phyloP scores from a whole-genome alignment of 345 rosid genomes.

The Camelina laxa region DNA sequence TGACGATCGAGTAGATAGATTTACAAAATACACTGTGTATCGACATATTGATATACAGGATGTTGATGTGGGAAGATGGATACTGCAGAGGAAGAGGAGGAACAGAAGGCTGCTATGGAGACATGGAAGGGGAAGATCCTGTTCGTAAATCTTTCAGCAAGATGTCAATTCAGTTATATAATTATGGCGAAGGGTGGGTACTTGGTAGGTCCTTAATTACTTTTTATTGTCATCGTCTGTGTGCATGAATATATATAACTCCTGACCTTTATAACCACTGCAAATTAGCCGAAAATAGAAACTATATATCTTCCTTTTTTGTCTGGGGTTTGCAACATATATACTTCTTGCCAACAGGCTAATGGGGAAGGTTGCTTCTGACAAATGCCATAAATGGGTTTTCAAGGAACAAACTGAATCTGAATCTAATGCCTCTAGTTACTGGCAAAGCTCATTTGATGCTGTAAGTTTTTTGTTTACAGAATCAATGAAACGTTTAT shows the following conservation, averaged over 20 bases:
- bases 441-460: constrained; percentile 99
- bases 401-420: constrained; percentile 94
- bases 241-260: constrained; percentile 16
- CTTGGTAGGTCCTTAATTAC: constrained; percentile 78
- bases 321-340: constrained; percentile 24
- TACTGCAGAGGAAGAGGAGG: constrained; percentile 81
- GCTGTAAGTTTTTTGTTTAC: constrained; percentile 57
- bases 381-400: constrained; percentile 99
- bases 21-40: not conserved
- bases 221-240: constrained; percentile 10
- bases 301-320: constrained; percentile 11
- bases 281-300: constrained; percentile 15
- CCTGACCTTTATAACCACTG: not conserved
- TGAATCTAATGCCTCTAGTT: constrained; percentile 89
- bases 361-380: constrained; percentile 99
- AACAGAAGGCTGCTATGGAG: constrained; percentile 76
- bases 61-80: constrained; percentile 99
- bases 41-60: constrained; percentile 53
- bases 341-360: constrained; percentile 56
- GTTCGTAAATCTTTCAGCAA: constrained; percentile 98
- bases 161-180: constrained; percentile 98
- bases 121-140: constrained; percentile 91
- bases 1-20: not conserved
- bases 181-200: constrained; percentile 99
- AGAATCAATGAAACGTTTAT: not conserved